Base-by-base conservation (phyloP, 345 rosid species). In the Reutealis trisperma region DNA sequence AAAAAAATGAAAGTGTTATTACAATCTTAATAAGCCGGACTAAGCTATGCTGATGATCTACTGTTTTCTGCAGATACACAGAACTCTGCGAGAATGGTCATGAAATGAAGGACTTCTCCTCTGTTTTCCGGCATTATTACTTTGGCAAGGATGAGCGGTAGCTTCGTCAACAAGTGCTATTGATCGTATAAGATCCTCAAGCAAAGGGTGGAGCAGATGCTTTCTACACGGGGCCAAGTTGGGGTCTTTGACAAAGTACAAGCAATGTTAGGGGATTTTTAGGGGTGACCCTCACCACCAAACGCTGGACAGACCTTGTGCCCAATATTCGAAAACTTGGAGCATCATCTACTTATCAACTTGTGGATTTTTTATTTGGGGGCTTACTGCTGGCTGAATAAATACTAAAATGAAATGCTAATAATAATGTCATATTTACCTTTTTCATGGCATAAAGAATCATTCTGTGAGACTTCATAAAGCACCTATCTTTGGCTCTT, bases 21-120 rank as follows among this genome's bases (percentile, higher is more conserved):
- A 5, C 9, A 49, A 74, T 52, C 30, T 13, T 52, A 52, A 52
- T 52, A 15, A 10, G 57, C 5, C 19, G 4, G 19, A 52, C 57
- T 41, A 41, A 6, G 12, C 69, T 12, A 19, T 55, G 49, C 21
- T 44, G 78, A 42, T 63, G n/a, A 41, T 37, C 18, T 51, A 22
- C 30, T 42, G 74, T 54, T 32, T 76, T 70, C 12, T 78, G 88
- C 89, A 95, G 99, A 84, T 93, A 88, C 78, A 76, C 81, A 27
- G 80, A 84, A 77, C 80, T 91, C 18, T 93, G 96, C 66, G 71
- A 90, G 60, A 84, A 83, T 18, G 99, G 94, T 21, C 88, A 91
- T 73, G 98, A 89, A 74, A 71, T 49, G 42, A 37, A 93, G 89
- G 99, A 95, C 84, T 95, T 95, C 78, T 93, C 98, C 2, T 88